These are phyloP conservation scores for Jatropha curcas DNA, from an alignment of 345 rosid genomes.

Conservation along the genomic window DNA sequence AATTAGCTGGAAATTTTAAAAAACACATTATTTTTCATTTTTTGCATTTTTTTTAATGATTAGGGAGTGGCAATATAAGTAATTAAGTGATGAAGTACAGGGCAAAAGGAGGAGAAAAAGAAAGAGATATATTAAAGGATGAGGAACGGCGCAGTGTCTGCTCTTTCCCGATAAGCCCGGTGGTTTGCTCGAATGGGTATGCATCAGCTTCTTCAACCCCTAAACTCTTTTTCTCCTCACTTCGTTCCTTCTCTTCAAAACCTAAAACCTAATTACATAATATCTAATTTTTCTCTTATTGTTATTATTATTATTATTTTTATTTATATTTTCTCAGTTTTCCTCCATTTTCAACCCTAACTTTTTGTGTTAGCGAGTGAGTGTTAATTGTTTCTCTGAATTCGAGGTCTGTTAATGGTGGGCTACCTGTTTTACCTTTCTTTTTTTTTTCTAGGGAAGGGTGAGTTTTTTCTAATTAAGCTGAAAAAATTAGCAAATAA, in stretches of 20 bases:
- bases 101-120: slow-evolving; percentile 14
- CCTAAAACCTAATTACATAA: too few species aligned
- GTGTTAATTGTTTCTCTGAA: not conserved
- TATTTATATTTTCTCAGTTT: not conserved
- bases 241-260: not conserved
- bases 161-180: slow-evolving; percentile 53
- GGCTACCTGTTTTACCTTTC: not conserved
- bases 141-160: slow-evolving; percentile 44
- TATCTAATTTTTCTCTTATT: too few species aligned
- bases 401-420: slow-evolving; percentile 3
- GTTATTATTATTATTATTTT: not conserved
- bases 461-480: slow-evolving; percentile 5
- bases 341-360: not conserved
- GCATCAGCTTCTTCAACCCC: not conserved
- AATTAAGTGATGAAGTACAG: not conserved
- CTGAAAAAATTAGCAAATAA: not conserved
- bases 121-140: slow-evolving; percentile 19
- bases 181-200: slow-evolving; percentile 38
- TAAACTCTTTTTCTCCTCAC: not conserved
- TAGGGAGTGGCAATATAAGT: slow-evolving; percentile 7
- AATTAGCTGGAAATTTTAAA: not conserved
- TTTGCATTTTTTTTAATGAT: too few species aligned
- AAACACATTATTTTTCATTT: too few species aligned
- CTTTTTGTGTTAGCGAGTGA: not conserved
- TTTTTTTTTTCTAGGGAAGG: not conserved